Conservation (phyloP, 345 rosid species). For the Syzygium jambos region DNA sequence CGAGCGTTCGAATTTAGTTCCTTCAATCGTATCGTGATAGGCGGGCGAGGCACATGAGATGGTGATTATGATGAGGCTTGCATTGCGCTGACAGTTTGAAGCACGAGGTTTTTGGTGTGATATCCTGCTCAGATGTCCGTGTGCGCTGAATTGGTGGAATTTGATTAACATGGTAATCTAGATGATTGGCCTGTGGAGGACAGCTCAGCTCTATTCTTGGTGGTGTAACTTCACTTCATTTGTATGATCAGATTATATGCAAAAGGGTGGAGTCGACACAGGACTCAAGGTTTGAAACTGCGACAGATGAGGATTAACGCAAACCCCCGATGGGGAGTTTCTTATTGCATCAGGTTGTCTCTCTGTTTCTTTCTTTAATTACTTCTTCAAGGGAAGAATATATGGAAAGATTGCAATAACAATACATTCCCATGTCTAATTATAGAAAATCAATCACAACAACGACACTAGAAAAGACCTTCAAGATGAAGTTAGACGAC, state of each 20-base stretch:
- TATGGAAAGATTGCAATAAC: background rate
- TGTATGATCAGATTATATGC: conserved; percentile 24
- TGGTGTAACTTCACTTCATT: background rate
- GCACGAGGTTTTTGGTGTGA: too few species aligned
- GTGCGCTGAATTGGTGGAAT: background rate
- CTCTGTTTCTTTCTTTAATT: background rate
- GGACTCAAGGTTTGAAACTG: conserved; percentile 80
- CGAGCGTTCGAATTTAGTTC: background rate
- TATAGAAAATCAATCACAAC: too few species aligned
- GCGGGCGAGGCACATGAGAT: background rate
- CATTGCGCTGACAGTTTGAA: background rate
- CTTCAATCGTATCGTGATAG: background rate
- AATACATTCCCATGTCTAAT: too few species aligned
- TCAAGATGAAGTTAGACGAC: too few species aligned
- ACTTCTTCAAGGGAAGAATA: background rate
- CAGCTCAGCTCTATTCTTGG: background rate
- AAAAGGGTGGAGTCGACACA: conserved; percentile 48
- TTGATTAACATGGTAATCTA: background rate
- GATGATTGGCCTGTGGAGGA: background rate
- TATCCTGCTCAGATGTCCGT: too few species aligned
- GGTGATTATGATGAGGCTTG: background rate
- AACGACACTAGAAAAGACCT: too few species aligned
- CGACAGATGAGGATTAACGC: conserved; percentile 63
- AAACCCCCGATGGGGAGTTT: conserved; percentile 76
- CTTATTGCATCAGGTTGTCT: conserved; percentile 68